Conservation (phyloP, 2,329 filamentous ascomycete species). For the Scytalidium lignicola region DNA sequence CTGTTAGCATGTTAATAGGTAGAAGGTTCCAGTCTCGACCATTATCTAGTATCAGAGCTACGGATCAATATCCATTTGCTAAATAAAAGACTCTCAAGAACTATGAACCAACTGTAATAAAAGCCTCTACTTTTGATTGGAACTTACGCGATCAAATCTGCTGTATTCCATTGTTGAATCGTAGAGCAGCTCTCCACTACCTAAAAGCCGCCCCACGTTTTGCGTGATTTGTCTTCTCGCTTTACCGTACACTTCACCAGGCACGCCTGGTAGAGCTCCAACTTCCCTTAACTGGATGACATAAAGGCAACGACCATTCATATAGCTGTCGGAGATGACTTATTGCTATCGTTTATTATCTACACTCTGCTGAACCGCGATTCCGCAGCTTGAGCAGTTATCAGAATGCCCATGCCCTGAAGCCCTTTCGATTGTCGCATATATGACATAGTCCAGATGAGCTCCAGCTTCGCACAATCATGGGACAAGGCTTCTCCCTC, state of each 20-base stretch:
- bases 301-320: not conserved
- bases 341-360: no score
- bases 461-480: conserved; percentile 35
- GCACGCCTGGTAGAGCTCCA: not conserved
- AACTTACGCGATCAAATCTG: not conserved
- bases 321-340: not conserved
- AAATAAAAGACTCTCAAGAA: no score
- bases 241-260: not conserved
- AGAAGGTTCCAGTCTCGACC: no score
- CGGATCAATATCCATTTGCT: no score
- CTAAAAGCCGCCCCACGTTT: not conserved
- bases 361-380: not conserved
- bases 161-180: not conserved
- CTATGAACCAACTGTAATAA: no score
- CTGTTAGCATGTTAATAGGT: no score
- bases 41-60: no score
- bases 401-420: conserved; percentile 14
- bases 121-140: no score
- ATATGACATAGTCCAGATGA: conserved; percentile 25
- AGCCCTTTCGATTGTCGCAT: conserved; percentile 8
- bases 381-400: conserved; percentile 17
- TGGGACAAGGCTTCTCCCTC: conserved; percentile 97
- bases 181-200: not conserved
- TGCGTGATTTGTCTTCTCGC: not conserved
- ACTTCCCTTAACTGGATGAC: not conserved